phyloP scores from a whole-genome alignment of 2,329 filamentous ascomycete genomes.

The Scytalidium lignicola region DNA sequence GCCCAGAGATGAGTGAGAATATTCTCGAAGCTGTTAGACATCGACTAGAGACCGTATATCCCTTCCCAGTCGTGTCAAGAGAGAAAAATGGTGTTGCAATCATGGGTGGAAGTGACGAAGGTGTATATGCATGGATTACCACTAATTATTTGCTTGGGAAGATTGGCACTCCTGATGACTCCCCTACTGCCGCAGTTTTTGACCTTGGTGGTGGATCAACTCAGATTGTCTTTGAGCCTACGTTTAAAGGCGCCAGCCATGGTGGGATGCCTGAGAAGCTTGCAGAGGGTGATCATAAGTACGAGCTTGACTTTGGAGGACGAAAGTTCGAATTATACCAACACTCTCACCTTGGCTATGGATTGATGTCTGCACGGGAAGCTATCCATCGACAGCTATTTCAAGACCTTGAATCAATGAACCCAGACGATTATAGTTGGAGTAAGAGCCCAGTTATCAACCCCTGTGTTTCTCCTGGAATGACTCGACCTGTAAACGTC shows the following conservation, averaged over 20 bases:
- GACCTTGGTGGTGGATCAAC: slow-evolving; percentile 96
- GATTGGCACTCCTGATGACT: slow-evolving; percentile 88
- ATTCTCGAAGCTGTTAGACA: slow-evolving; percentile 81
- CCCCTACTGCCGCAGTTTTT: slow-evolving; percentile 87
- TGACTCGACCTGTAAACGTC: slow-evolving; percentile 68
- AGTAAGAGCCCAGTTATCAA: slow-evolving; percentile 67
- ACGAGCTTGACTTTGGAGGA: slow-evolving; percentile 83
- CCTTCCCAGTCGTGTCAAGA: slow-evolving; percentile 86
- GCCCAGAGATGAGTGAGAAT: slow-evolving; percentile 70
- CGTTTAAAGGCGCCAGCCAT: slow-evolving; percentile 63
- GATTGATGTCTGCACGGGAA: slow-evolving; percentile 90
- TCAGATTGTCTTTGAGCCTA: slow-evolving; percentile 97
- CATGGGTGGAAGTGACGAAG: slow-evolving; percentile 96
- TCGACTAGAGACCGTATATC: slow-evolving; percentile 82
- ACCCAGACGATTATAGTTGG: slow-evolving; percentile 60
- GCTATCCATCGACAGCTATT: slow-evolving; percentile 75
- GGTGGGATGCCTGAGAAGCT: slow-evolving; percentile 84
- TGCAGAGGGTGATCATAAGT: slow-evolving; percentile 91
- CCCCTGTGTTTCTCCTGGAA: slow-evolving; percentile 81
- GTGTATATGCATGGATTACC: slow-evolving; percentile 98
- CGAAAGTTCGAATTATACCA: slow-evolving; percentile 92
- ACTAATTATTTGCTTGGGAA: slow-evolving; percentile 98
- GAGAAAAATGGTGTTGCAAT: slow-evolving; percentile 87
- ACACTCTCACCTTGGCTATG: slow-evolving; percentile 95
- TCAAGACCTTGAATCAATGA: slow-evolving; percentile 62